phyloP scores from a whole-genome alignment of 805 yeast species.

The Scheffersomyces stipitis region DNA sequence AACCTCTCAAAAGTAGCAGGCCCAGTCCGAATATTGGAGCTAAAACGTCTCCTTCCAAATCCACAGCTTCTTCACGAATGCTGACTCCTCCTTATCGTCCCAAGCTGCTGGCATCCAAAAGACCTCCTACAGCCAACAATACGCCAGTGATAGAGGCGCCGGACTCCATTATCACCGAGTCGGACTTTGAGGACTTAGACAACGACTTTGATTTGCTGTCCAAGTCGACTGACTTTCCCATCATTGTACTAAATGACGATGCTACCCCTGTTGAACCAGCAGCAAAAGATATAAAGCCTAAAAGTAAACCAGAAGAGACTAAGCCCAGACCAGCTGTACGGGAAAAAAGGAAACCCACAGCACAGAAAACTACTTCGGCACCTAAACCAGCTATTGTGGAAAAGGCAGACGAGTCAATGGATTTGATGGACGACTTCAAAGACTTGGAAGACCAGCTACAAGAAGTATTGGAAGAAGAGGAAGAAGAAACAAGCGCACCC shows the following conservation, averaged over 20 bases:
- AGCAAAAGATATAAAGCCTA: slow-evolving; percentile 1
- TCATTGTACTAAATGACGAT: slow-evolving; percentile 9
- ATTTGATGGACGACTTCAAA: slow-evolving; percentile 40
- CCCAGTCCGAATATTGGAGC: background rate
- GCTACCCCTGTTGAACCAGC: background rate
- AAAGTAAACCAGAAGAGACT: slow-evolving; percentile 1
- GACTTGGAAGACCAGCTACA: slow-evolving; percentile 44
- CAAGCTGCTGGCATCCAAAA: slow-evolving; percentile 8
- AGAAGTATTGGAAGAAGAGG: slow-evolving; percentile 36
- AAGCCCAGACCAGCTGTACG: slow-evolving; percentile 1
- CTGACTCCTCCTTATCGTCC: background rate
- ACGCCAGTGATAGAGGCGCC: no score
- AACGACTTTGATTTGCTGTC: slow-evolving; percentile 4
- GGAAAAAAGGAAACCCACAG: background rate
- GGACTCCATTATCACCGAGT: slow-evolving; percentile 29
- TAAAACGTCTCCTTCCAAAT: background rate
- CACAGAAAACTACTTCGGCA: background rate
- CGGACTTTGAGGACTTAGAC: slow-evolving; percentile 39
- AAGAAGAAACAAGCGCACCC: slow-evolving; percentile 3
- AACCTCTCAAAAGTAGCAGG: background rate
- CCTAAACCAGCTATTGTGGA: slow-evolving; percentile 3
- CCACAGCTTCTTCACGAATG: background rate
- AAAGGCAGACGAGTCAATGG: slow-evolving; percentile 12
- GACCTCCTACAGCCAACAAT: slow-evolving; percentile 14
- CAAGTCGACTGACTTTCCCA: slow-evolving; percentile 11